Base-by-base conservation (phyloP, 805 yeast species). In the Ogataea haglerorum region DNA sequence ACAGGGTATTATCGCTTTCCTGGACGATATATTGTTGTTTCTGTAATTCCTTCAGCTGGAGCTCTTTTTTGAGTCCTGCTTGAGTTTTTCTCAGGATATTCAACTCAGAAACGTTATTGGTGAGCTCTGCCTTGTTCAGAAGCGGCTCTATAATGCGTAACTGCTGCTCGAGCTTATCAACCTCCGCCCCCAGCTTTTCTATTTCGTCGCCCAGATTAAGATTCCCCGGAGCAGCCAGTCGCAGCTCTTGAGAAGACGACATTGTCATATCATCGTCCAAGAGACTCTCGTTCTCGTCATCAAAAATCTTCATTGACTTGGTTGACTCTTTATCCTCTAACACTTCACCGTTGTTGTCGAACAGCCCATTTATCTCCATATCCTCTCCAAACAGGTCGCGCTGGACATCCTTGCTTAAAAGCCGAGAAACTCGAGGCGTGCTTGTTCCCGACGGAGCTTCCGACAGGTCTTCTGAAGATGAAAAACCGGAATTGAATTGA, bases 21-120 rank as follows among this genome's bases (percentile, higher is more conserved):
- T 86, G 95, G 2, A 89, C 85, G 37, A 84, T 75, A 51, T 78
- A 82, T 56, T 86, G 96, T 48, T 87, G 95, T 45, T 76, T 76
- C 46, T 84, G 83, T 25, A 85, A 64, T 53, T 85, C 90, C 49
- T 84, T 85, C 2, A 79, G 58, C 35, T 76, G 77, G n/a, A 88
- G 71, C 54, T 90, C 97, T 45, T 84, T 69, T 25, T 75, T 76
- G 42, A 88, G 69, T 42, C 87, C 78, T 12, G 72, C 50, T 34
- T 76, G 75, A 0, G 96, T 88, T 52, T 82, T 84, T 36, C 67
- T 68, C 48, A 91, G 63, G 33, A 89, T 72, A 42, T 80, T 74
- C 35, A 85, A 64, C 54, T 89, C 93, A 4, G 78, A 71, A 5
- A 74, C 63, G 57, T 85, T 85, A 57, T 87, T 85, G 0, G 95